These are phyloP conservation scores for Chlorella sp. DNA, from an alignment of 139 green algal species.

Conservation along the genomic window DNA sequence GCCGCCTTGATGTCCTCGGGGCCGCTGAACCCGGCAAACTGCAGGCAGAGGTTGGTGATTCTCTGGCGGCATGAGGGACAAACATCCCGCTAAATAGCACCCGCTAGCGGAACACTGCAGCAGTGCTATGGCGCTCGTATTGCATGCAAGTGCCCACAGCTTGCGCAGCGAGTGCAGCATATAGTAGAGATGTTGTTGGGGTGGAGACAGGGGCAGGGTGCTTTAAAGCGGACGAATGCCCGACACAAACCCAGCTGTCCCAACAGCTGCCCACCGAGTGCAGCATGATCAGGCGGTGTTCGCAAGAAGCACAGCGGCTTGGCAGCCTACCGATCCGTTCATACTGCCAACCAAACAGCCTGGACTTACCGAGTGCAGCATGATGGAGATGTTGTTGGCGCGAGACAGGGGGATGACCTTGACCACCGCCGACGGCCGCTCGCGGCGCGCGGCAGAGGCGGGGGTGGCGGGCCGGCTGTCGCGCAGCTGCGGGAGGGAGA, in stretches of 20 bases:
- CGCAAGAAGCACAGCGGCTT: no score
- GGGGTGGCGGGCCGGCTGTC: conserved; percentile 11
- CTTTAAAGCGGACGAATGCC: no score
- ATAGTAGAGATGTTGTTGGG: no score
- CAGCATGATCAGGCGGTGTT: no score
- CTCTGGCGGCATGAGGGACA: no score
- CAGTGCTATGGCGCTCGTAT: no score
- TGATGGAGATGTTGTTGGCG: conserved; percentile 85
- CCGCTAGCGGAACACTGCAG: no score
- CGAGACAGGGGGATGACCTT: conserved; percentile 62
- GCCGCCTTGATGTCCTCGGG: conserved; percentile 39
- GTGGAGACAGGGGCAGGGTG: no score
- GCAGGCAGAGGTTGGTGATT: not conserved
- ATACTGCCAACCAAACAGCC: no score
- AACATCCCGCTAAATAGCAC: no score
- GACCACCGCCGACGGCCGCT: conserved; percentile 19
- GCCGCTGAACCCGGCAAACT: conserved; percentile 24
- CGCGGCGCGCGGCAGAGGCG: not conserved
- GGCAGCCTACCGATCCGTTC: no score
- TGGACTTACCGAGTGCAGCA: conserved; percentile 50
- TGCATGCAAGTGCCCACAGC: not conserved
- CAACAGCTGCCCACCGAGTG: not conserved
- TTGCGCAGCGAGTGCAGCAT: not conserved
- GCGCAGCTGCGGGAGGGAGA: not conserved
- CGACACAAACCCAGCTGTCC: not conserved